phyloP scores from a whole-genome alignment of 2,329 filamentous ascomycete species.

The Claviceps cyperi region DNA sequence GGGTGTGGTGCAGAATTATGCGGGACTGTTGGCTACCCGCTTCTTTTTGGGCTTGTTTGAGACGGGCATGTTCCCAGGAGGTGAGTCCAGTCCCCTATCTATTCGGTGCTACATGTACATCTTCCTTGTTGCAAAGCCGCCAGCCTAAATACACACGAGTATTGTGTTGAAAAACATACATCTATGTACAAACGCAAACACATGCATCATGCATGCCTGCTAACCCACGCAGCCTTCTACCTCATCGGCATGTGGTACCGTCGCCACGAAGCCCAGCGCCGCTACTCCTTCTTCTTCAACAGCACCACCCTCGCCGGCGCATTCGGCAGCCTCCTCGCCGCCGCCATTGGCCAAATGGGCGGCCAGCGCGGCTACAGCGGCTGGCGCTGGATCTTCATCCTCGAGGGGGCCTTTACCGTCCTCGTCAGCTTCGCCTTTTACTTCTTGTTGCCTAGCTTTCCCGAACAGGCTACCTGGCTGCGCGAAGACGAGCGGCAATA shows the following conservation, averaged over 20 bases:
- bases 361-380: conserved; percentile 40
- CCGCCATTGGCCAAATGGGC: conserved; percentile 69
- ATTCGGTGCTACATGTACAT: background rate
- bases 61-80: conserved; percentile 52
- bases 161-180: background rate
- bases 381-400: conserved; percentile 56
- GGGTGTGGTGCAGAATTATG: conserved; percentile 64
- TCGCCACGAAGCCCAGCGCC: conserved; percentile 73
- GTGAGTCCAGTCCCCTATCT: conserved; percentile 10
- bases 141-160: too few species aligned
- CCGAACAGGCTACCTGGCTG: conserved; percentile 59
- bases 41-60: conserved; percentile 76
- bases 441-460: conserved; percentile 52
- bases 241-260: conserved; percentile 83
- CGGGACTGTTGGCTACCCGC: conserved; percentile 60
- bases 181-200: background rate
- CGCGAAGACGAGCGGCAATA: conserved; percentile 53
- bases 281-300: conserved; percentile 89
- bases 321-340: conserved; percentile 75
- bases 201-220: background rate
- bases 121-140: background rate
- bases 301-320: conserved; percentile 67
- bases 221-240: conserved; percentile 34
- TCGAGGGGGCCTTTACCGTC: conserved; percentile 40
- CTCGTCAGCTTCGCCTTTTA: conserved; percentile 40